phyloP scores from a whole-genome alignment of 2,329 filamentous ascomycete species.

The Pseudogymnoascus sp. region DNA sequence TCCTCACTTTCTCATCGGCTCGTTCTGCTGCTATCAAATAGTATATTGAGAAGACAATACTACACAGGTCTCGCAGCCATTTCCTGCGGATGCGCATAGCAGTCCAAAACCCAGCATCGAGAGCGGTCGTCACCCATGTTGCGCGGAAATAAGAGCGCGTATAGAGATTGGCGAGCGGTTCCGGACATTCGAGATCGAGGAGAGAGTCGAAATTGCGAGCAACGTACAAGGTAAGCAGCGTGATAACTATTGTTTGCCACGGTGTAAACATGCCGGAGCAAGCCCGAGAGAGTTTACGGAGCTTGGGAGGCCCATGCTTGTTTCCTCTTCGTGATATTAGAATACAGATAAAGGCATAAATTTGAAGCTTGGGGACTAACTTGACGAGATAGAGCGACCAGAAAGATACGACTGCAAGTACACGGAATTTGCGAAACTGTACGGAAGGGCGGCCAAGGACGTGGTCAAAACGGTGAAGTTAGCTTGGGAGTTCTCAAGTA shows the following conservation, averaged over 20 bases:
- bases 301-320: constrained; percentile 75
- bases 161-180: constrained; percentile 91
- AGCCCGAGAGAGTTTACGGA: constrained; percentile 61
- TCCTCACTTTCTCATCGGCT: constrained; percentile 92
- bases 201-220: constrained; percentile 91
- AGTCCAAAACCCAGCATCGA: constrained; percentile 97
- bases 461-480: constrained; percentile 52
- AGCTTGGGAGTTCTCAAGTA: not conserved
- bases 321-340: constrained; percentile 46
- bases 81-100: constrained; percentile 83
- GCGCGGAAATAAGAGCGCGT: constrained; percentile 87
- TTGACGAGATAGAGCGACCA: constrained; percentile 80
- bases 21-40: constrained; percentile 89
- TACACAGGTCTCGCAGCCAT: constrained; percentile 73
- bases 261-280: constrained; percentile 66
- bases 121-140: constrained; percentile 89
- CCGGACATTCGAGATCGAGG: constrained; percentile 81
- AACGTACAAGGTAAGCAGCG: constrained; percentile 84
- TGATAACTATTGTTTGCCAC: constrained; percentile 84
- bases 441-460: constrained; percentile 83
- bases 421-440: constrained; percentile 86
- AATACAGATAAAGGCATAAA: not conserved
- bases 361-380: constrained; percentile 36
- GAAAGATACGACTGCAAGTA: constrained; percentile 81
- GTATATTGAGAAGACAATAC: constrained; percentile 77